Conservation (phyloP, 116 monocot species). For the Dioscorea cayenensis region DNA sequence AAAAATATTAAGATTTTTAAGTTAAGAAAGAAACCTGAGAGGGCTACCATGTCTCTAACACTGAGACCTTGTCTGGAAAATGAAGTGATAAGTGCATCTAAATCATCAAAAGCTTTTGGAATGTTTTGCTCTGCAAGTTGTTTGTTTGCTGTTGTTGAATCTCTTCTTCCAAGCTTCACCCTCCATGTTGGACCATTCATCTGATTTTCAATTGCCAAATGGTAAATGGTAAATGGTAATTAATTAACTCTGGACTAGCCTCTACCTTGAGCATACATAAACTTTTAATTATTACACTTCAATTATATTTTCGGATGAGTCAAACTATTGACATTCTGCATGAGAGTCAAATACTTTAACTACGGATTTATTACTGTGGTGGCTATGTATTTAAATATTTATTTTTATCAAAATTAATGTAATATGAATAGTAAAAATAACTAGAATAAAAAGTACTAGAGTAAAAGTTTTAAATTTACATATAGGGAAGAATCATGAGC, state of each 20-base stretch:
- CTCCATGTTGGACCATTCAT: conserved; percentile 32
- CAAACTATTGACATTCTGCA: too few relatives aligned
- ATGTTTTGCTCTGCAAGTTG: conserved; percentile 1
- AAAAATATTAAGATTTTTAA: too few relatives aligned
- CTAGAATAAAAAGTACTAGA: too few relatives aligned
- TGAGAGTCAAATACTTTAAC: too few relatives aligned
- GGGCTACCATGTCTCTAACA: conserved; percentile 11
- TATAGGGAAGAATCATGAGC: conserved; percentile 13
- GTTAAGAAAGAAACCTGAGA: conserved; percentile 3
- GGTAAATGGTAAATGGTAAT: too few relatives aligned
- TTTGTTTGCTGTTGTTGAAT: conserved; percentile 11
- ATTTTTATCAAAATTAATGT: too few relatives aligned
- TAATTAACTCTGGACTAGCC: neutral
- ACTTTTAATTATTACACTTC: too few relatives aligned
- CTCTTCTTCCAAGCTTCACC: conserved; percentile 30
- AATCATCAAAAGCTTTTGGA: neutral
- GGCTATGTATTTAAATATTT: neutral
- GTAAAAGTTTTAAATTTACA: too few relatives aligned
- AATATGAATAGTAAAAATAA: too few relatives aligned
- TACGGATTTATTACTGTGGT: neutral
- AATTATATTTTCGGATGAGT: too few relatives aligned
- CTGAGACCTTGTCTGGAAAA: conserved; percentile 14
- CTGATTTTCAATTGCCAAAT: neutral
- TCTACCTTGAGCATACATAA: too few relatives aligned
- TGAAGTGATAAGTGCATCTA: neutral